These are phyloP conservation scores for Eremochloa ophiuroides DNA, from an alignment of 176 grass and related monocot genomes.

Conservation along the genomic window DNA sequence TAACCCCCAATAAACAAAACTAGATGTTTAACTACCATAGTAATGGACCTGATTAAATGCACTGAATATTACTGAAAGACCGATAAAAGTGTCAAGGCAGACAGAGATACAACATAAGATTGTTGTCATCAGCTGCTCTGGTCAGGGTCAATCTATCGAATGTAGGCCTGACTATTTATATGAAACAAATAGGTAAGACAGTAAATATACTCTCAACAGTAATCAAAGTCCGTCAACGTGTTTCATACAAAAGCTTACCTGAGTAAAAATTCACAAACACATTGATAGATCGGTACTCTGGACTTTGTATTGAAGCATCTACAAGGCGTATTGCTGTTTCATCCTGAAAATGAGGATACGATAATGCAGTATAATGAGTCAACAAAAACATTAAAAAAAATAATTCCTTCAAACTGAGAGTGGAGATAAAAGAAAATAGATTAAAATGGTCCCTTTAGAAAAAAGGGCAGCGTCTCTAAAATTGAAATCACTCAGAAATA, in stretches of 20 bases:
- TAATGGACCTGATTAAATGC: neutral
- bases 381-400: neutral
- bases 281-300: conserved; percentile 82
- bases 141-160: neutral
- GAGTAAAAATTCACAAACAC: conserved; percentile 96
- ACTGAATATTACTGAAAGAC: neutral
- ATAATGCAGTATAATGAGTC: neutral
- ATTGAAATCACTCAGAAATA: neutral
- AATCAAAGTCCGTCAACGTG: neutral
- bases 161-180: neutral
- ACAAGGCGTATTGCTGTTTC: conserved; percentile 69
- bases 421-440: neutral
- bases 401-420: neutral
- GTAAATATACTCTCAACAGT: neutral
- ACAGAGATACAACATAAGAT: neutral
- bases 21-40: neutral
- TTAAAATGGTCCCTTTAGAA: neutral
- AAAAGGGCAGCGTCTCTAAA: neutral
- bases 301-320: conserved; percentile 63
- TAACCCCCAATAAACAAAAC: neutral
- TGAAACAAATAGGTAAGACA: neutral
- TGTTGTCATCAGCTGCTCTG: neutral
- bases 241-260: conserved; percentile 33
- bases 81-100: neutral
- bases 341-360: conserved; percentile 48